Base-by-base conservation (phyloP, 176 grass and related monocot genomes). In the Triticum monococcum region DNA sequence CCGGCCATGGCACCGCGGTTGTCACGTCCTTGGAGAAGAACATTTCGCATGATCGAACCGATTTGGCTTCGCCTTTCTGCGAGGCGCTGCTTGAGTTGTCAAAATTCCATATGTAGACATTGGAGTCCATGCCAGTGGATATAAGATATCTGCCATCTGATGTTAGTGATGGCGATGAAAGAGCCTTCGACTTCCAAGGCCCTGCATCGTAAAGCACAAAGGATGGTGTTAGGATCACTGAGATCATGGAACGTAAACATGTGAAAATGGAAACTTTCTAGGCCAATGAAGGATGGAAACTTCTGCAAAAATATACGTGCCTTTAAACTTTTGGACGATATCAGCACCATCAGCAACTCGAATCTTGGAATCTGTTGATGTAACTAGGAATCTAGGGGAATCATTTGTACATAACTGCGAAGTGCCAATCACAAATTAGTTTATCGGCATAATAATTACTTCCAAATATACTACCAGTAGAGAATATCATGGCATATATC, bases 91-190 rank as follows among this genome's bases (percentile, higher is more conserved):
- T 50, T 12, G 74, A 80, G 20, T 18, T 24, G 24, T 84, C 78
- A 2, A 80, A 91, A 79, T 90, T 90, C 93, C 93, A 96, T 11
- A 98, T 96, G 72, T 92, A 95, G 36, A 98, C 97, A 30, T 92
- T 75, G n/a, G 90, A 98, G 84, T 98, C 86, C 45, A 86, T 85
- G 17, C 86, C 90, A 0, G 90, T 68, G 10, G 94, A 98, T 86
- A 98, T 84, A 40, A 98, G 86, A 40, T 96, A 92, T 66, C 84
- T 90, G 0, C 90, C 92, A 7, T 96, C 97, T 1, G 88, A 96
- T 32, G 92, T 96, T 61, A 96, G 84, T n/a, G 87, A 89, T 10
- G 94, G 86, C 6, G 94, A 83, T 13, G 88, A 96, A 9, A 94
- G 83, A 69, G 68, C 66, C 82, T 94, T 98, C 0, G 90, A 88